Base-by-base conservation (phyloP, 2,329 filamentous ascomycete genomes). In the Colletotrichum nymphaeae region DNA sequence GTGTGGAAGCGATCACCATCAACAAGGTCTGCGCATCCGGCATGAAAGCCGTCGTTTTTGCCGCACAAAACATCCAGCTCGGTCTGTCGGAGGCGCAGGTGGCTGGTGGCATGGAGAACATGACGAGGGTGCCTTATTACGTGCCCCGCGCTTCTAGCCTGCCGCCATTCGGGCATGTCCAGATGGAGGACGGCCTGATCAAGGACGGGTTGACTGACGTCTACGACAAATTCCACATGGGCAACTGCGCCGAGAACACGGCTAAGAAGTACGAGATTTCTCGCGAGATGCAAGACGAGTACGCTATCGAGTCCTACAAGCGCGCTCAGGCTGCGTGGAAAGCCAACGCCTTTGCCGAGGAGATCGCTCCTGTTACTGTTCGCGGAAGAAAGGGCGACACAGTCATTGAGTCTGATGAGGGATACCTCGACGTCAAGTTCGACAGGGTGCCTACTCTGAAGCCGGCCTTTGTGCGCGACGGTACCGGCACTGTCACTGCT, bases 1-100 rank as follows among this genome's bases (percentile, higher is more conserved):
- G 88, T 7, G 89, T 97, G 69, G 97, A 99, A 85, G 93, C 95
- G 46, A 92, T 93, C 63, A 98, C 97, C 19, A 93, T 99, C 84
- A 99, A 99, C 88, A 99, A 99, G 85, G 97, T 99, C 73, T 99
- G 97, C 86, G 93, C 97, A 4, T 98, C 95, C 0, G 97, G 97
- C 5, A 87, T 99, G 76, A 99, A 99, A 84, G 94, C 97, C 1
- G 95, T 98, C 5, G 92, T 90, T 26, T 89, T 98, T 57, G 97
- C 96, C 1, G 96, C 96, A 1, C 95, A 98, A 80, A 97, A 97
- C 80, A 98, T 98, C 78, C 94, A 98, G 84, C 90, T 99, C 12
- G 96, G 97, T 5, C 88, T 97, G 11, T 91, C 95, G 19, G 94
- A 97, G 79, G 95, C 94, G 0, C 94, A 97, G 81, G 88, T 98